Conservation (phyloP, 306 rosid species). For the Biancaea sappan region DNA sequence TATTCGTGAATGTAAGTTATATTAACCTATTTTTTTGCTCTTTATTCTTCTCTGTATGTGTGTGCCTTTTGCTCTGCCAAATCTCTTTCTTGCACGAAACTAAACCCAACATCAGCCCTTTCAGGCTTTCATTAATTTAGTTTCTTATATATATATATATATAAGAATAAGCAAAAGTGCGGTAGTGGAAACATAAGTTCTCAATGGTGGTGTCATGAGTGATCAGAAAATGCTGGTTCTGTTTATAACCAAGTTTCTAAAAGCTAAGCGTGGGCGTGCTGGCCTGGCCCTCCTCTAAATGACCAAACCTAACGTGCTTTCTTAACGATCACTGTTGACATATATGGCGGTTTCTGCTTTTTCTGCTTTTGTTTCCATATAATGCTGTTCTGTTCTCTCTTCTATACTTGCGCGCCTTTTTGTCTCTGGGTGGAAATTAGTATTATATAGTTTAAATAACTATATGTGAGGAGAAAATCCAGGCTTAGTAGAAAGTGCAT, state of each 20-base stretch:
- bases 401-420: neutral
- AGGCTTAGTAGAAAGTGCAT: neutral
- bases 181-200: constrained; percentile 37
- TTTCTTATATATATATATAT: too few species aligned
- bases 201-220: constrained; percentile 36
- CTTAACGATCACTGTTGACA: constrained; percentile 36
- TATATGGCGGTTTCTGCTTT: too few species aligned
- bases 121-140: constrained; percentile 15
- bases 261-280: constrained; percentile 48
- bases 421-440: neutral
- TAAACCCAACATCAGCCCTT: too few species aligned
- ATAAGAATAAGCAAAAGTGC: constrained; percentile 38
- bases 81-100: too few species aligned
- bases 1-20: too few species aligned
- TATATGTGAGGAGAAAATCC: neutral
- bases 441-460: neutral
- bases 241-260: constrained; percentile 48
- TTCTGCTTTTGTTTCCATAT: too few species aligned
- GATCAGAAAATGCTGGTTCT: constrained; percentile 50
- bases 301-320: constrained; percentile 57
- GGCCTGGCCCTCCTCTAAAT: constrained; percentile 51
- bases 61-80: too few species aligned
- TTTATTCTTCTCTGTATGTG: too few species aligned
- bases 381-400: too few species aligned
- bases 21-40: too few species aligned